These are phyloP conservation scores for Claviceps quebecensis DNA, from an alignment of 2,329 filamentous ascomycete genomes.

Conservation along the genomic window DNA sequence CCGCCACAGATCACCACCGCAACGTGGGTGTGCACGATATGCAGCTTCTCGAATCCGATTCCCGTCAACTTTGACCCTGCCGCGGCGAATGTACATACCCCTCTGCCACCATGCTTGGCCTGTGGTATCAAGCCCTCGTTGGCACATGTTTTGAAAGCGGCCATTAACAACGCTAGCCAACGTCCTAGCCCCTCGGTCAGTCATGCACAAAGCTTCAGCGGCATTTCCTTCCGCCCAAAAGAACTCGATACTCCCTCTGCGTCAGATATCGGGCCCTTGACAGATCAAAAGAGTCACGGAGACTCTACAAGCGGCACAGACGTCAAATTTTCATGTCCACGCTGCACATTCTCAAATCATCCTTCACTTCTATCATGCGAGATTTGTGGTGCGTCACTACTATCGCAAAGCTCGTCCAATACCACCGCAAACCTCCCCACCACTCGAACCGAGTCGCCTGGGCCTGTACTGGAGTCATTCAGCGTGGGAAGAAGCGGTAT, in stretches of 20 bases:
- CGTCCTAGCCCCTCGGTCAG: constrained; percentile 18
- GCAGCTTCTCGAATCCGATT: constrained; percentile 84
- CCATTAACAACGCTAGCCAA: constrained; percentile 60
- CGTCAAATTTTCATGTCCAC: constrained; percentile 52
- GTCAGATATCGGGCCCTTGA: neutral
- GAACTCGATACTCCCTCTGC: neutral
- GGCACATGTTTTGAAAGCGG: constrained; percentile 70
- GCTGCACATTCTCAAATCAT: constrained; percentile 91
- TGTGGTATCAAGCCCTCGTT: constrained; percentile 89
- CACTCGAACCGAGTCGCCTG: constrained; percentile 59
- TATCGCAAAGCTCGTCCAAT: constrained; percentile 33
- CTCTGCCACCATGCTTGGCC: constrained; percentile 72
- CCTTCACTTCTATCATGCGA: constrained; percentile 77
- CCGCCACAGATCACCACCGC: constrained; percentile 42
- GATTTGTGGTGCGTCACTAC: constrained; percentile 70
- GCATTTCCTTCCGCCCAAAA: neutral
- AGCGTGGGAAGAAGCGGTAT: constrained; percentile 18
- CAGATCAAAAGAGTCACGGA: neutral
- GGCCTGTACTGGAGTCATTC: constrained; percentile 42
- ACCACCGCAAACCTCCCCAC: constrained; percentile 22
- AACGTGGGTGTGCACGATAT: constrained; percentile 94
- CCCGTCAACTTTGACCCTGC: constrained; percentile 87
- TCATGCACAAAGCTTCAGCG: neutral
- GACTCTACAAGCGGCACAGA: constrained; percentile 6
- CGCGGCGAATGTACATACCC: constrained; percentile 64